Conservation (phyloP, 331 rosid species). For the Pyrus hybrid region DNA sequence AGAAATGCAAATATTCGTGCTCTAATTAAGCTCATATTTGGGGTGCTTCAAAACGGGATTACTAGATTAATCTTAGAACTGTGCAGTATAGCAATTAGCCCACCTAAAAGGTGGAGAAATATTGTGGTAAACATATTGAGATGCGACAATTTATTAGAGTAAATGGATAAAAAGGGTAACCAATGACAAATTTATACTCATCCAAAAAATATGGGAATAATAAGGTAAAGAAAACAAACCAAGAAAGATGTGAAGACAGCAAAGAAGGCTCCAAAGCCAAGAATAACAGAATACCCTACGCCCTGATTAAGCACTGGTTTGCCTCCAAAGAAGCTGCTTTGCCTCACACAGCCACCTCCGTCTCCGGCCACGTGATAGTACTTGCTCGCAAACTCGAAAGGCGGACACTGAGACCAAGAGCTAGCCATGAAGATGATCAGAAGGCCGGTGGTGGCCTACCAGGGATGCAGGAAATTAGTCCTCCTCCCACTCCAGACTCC, state of each 20-base stretch:
- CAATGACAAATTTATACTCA: too few species aligned
- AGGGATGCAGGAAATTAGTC: too few species aligned
- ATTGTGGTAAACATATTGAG: too few species aligned
- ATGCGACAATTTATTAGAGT: too few species aligned
- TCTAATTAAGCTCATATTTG: too few species aligned
- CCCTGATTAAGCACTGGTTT: constrained; percentile 77
- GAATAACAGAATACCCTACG: constrained; percentile 73
- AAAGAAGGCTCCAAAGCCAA: constrained; percentile 94
- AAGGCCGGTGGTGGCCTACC: too few species aligned
- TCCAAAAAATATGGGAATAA: background rate
- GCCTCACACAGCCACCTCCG: constrained; percentile 62
- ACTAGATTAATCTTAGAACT: too few species aligned
- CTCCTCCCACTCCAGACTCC: background rate
- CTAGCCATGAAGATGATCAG: constrained; percentile 23
- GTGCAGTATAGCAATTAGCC: too few species aligned
- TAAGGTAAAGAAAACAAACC: constrained; percentile 22
- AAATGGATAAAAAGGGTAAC: too few species aligned
- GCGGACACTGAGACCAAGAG: constrained; percentile 53
- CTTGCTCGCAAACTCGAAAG: constrained; percentile 50
- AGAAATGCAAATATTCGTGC: too few species aligned
- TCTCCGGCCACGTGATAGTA: constrained; percentile 48
- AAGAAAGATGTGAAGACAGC: constrained; percentile 86
- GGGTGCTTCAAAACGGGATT: too few species aligned
- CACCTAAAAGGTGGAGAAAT: too few species aligned
- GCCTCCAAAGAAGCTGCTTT: constrained; percentile 78